A percentile compares a stretch with the other conserved stretches of the same genome.
These are phyloP conservation scores for Aspergillus pseudoviridinutans DNA, from an alignment of 2,329 filamentous ascomycete genomes.

Conservation along the genomic window DNA sequence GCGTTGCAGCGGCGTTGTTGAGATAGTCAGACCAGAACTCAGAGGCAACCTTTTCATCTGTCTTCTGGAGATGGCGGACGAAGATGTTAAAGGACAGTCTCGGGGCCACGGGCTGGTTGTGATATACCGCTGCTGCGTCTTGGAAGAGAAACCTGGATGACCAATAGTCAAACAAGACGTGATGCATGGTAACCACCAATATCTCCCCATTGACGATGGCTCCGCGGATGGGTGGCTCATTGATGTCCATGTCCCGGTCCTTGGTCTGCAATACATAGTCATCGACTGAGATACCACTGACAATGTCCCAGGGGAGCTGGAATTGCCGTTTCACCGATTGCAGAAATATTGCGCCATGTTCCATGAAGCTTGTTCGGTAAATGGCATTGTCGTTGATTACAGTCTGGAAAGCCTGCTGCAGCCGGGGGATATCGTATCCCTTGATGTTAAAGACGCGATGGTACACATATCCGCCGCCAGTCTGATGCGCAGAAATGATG, in stretches of 20 bases:
- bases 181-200: conserved; percentile 30
- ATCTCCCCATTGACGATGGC: conserved; percentile 8
- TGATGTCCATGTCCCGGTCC: conserved; percentile 6
- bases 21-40: conserved; percentile 7
- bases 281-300: conserved; percentile 4
- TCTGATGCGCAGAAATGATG: conserved; percentile 1
- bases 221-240: conserved; percentile 8
- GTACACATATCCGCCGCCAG: conserved; percentile 6
- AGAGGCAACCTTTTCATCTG: not conserved
- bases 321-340: conserved; percentile 8
- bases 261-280: conserved; percentile 7
- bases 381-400: conserved; percentile 3
- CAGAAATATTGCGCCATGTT: conserved; percentile 5
- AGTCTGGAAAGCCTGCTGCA: conserved; percentile 5
- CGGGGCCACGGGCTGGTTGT: not conserved
- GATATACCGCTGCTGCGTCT: conserved; percentile 14
- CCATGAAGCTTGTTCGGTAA: conserved; percentile 9
- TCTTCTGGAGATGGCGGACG: conserved; percentile 3
- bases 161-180: conserved; percentile 33
- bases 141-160: conserved; percentile 27
- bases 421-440: not conserved
- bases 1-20: conserved; percentile 1
- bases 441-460: conserved; percentile 3
- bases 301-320: conserved; percentile 6
- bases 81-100: conserved; percentile 4